Percentiles rank a stretch among this genome's conserved stretches.
phyloP scores from a whole-genome alignment of 495 filamentous ascomycete species.

The Penicillium atrosanguineum region DNA sequence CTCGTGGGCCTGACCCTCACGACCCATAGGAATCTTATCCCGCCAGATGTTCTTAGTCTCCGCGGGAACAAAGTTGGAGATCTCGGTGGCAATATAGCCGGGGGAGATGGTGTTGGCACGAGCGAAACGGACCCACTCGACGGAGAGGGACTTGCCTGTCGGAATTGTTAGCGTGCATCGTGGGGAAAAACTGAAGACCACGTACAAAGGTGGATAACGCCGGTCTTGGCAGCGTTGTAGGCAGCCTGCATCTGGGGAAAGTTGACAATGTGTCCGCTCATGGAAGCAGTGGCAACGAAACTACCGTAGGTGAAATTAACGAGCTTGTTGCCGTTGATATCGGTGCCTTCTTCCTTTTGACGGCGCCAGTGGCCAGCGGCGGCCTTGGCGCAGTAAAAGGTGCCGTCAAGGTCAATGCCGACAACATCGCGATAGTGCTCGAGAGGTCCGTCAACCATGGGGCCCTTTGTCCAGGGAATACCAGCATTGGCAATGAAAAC shows the following conservation, averaged over 20 bases:
- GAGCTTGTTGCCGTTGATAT: slow-evolving; percentile 63
- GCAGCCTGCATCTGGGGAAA: slow-evolving; percentile 81
- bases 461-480: slow-evolving; percentile 68
- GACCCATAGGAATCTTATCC: slow-evolving; percentile 80
- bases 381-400: slow-evolving; percentile 76
- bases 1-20: slow-evolving; percentile 57
- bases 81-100: slow-evolving; percentile 84
- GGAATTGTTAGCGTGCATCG: background rate
- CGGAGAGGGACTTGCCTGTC: slow-evolving; percentile 66
- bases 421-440: slow-evolving; percentile 68
- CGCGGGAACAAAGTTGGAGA: slow-evolving; percentile 67
- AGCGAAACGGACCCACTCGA: slow-evolving; percentile 87
- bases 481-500: slow-evolving; percentile 81
- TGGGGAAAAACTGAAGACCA: slow-evolving; percentile 1
- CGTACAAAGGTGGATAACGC: slow-evolving; percentile 77
- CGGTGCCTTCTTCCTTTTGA: slow-evolving; percentile 64
- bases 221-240: slow-evolving; percentile 89
- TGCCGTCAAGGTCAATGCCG: slow-evolving; percentile 74
- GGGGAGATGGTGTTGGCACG: slow-evolving; percentile 80
- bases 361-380: slow-evolving; percentile 69
- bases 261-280: slow-evolving; percentile 85
- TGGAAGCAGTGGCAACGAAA: slow-evolving; percentile 77
- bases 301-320: slow-evolving; percentile 65
- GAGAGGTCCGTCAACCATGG: slow-evolving; percentile 62
- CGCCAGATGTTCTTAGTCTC: slow-evolving; percentile 74